Percentiles rank a stretch among this genome's conserved stretches.
These are phyloP conservation scores for Neofusicoccum ribis DNA, from an alignment of 2,329 filamentous ascomycete species.

Conservation along the genomic window DNA sequence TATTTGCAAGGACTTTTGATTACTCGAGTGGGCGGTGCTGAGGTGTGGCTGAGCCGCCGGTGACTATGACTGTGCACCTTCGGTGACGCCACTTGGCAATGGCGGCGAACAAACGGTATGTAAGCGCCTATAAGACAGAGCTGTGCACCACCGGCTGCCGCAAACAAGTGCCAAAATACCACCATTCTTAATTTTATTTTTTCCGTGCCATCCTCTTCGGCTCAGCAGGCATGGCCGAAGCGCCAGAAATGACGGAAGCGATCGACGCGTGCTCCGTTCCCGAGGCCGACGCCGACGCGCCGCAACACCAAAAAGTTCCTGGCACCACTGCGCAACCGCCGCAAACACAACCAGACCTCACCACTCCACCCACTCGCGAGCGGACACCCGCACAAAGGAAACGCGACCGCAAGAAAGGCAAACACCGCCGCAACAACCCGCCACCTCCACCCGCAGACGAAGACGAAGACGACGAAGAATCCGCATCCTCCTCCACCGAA, in stretches of 20 bases:
- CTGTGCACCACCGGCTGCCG: not conserved
- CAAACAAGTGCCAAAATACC: too few relatives aligned
- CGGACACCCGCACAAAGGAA: not conserved
- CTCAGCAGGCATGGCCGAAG: not conserved
- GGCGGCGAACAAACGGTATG: not conserved
- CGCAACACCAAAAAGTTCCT: constrained; percentile 16
- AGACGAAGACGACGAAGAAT: not conserved
- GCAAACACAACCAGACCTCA: not conserved
- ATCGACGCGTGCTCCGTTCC: constrained; percentile 7
- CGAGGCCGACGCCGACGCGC: constrained; percentile 7
- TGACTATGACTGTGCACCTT: not conserved
- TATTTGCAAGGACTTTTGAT: not conserved
- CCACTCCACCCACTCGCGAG: not conserved
- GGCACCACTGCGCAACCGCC: not conserved
- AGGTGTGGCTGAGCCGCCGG: constrained; percentile 11
- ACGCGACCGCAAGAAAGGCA: not conserved
- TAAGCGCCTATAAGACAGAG: not conserved
- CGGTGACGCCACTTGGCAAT: constrained; percentile 14
- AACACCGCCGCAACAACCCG: not conserved
- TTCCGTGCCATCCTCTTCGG: too few relatives aligned
- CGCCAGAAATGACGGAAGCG: not conserved
- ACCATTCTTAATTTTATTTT: too few relatives aligned
- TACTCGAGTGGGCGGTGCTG: constrained; percentile 4
- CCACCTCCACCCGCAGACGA: not conserved
- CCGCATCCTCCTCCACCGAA: not conserved